Conservation (phyloP, 2,329 filamentous ascomycete species). For the Metarhizium guizhouense region DNA sequence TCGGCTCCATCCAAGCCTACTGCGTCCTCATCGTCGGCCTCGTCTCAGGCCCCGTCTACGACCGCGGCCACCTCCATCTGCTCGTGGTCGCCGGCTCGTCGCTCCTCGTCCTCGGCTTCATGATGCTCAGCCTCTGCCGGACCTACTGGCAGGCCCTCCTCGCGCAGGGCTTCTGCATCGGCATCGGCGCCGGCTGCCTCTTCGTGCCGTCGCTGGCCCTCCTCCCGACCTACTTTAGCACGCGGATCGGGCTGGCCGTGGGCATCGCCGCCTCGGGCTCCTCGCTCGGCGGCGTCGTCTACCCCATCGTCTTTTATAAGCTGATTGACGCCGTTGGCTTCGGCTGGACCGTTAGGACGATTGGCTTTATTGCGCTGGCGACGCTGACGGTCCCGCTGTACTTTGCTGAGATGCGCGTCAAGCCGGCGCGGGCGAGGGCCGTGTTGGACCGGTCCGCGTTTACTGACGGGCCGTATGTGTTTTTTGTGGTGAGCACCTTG, state of each 20-base stretch:
- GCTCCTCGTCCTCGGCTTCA: slow-evolving; percentile 36
- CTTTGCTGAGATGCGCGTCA: slow-evolving; percentile 29
- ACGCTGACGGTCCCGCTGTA: slow-evolving; percentile 27
- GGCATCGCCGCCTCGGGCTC: slow-evolving; percentile 24
- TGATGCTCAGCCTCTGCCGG: slow-evolving; percentile 28
- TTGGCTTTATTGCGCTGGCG: slow-evolving; percentile 20
- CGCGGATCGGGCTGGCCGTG: slow-evolving; percentile 18
- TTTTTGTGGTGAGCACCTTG: slow-evolving; percentile 17
- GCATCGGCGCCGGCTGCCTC: slow-evolving; percentile 32
- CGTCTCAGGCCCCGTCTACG: slow-evolving; percentile 34
- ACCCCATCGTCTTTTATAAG: slow-evolving; percentile 18
- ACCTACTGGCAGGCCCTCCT: slow-evolving; percentile 37
- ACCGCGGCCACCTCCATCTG: slow-evolving; percentile 34
- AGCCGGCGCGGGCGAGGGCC: slow-evolving; percentile 13
- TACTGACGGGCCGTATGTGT: slow-evolving; percentile 5
- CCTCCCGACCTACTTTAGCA: slow-evolving; percentile 23
- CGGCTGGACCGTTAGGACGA: slow-evolving; percentile 17
- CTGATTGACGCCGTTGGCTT: slow-evolving; percentile 18
- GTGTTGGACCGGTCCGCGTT: slow-evolving; percentile 15
- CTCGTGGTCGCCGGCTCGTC: slow-evolving; percentile 31
- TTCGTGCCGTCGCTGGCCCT: slow-evolving; percentile 28
- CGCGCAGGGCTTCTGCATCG: slow-evolving; percentile 34
- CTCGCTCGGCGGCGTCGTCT: slow-evolving; percentile 23
- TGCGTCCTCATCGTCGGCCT: slow-evolving; percentile 27
- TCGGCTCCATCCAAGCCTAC: slow-evolving; percentile 38